These are phyloP conservation scores for Nadsonia commutata DNA, from an alignment of 1,139 yeast species.

Conservation along the genomic window DNA sequence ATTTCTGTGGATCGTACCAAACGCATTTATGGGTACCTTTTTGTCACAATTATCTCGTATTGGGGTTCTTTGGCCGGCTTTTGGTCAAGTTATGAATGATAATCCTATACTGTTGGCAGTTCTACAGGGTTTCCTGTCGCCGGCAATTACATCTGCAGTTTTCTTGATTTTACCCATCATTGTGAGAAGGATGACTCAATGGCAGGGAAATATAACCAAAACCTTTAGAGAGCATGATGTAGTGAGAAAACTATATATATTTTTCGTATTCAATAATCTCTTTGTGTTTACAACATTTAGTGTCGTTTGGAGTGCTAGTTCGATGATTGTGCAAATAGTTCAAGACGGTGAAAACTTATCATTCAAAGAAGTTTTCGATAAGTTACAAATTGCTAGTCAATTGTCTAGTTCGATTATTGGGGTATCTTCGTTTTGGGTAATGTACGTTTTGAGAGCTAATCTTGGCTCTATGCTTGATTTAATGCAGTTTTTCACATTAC, in stretches of 20 bases:
- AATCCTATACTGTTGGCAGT: slow-evolving; percentile 48
- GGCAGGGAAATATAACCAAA: slow-evolving; percentile 27
- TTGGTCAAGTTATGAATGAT: slow-evolving; percentile 46
- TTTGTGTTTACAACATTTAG: slow-evolving; percentile 72
- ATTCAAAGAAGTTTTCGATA: slow-evolving; percentile 13
- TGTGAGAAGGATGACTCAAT: slow-evolving; percentile 24
- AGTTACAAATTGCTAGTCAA: slow-evolving; percentile 20
- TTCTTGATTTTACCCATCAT: slow-evolving; percentile 51
- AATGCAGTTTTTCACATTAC: slow-evolving; percentile 20
- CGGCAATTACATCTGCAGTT: slow-evolving; percentile 69
- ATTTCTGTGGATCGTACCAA: slow-evolving; percentile 62
- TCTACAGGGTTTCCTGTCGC: slow-evolving; percentile 62
- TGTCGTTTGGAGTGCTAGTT: slow-evolving; percentile 29
- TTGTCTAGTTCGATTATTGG: slow-evolving; percentile 24
- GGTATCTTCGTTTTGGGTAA: slow-evolving; percentile 29
- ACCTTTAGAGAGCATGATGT: slow-evolving; percentile 26
- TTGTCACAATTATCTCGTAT: slow-evolving; percentile 53
- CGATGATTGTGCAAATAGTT: slow-evolving; percentile 19
- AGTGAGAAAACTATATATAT: slow-evolving; percentile 26
- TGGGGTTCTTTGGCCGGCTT: slow-evolving; percentile 50
- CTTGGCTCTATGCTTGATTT: slow-evolving; percentile 22
- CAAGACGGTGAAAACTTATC: slow-evolving; percentile 11
- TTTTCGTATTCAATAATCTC: slow-evolving; percentile 71
- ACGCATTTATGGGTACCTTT: slow-evolving; percentile 53
- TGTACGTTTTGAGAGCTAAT: slow-evolving; percentile 24